Conservation (phyloP, 345 rosid species). For the Melaleuca alternifolia region DNA sequence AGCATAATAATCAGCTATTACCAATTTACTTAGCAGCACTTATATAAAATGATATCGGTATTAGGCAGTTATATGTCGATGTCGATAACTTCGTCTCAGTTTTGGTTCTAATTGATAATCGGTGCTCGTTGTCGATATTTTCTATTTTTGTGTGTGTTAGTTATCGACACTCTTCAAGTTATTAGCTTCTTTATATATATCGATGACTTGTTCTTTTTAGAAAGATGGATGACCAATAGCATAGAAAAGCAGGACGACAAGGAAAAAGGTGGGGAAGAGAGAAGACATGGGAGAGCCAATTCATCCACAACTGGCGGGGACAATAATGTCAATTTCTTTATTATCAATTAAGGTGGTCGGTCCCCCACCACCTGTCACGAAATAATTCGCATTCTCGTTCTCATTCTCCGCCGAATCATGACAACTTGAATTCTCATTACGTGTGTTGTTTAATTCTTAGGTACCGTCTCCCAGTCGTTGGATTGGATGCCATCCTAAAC, state of each 20-base stretch:
- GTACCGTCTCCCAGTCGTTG: background rate
- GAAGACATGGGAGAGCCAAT: background rate
- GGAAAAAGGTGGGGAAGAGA: background rate
- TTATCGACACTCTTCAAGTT: background rate
- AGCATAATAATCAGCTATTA: background rate
- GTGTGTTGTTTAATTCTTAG: background rate
- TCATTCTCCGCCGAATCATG: background rate
- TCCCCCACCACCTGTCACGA: background rate
- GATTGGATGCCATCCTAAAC: background rate
- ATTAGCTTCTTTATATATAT: too few species aligned
- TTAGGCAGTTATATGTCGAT: background rate
- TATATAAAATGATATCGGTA: rapidly evolving
- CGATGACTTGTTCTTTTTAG: background rate
- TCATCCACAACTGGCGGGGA: background rate
- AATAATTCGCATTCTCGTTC: background rate
- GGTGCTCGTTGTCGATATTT: background rate
- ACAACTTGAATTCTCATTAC: background rate
- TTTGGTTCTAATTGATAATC: rapidly evolving
- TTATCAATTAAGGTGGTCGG: background rate
- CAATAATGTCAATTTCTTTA: background rate
- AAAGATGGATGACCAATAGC: background rate
- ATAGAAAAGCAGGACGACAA: background rate
- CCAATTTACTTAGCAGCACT: background rate
- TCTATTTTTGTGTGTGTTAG: too few species aligned
- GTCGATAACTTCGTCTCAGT: background rate